Evolutionary conservation across 2,329 filamentous ascomycete species (phyloP).

Genomic region (Pseudogymnoascus sp.): DNA sequence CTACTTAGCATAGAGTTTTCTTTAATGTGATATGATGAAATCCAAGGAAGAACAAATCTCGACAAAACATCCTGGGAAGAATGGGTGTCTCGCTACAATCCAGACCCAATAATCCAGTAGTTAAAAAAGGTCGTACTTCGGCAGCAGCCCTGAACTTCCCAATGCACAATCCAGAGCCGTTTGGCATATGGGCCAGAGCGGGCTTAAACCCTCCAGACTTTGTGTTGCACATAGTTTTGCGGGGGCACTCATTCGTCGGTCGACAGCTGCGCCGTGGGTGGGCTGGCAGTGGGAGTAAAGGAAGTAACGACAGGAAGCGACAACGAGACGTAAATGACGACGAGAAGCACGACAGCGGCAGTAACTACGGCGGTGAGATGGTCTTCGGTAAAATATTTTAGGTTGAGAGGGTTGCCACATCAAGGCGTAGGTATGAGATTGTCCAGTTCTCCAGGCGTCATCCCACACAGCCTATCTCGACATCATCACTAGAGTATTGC

Average conservation of each 20-base stretch:
- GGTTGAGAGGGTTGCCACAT: background rate
- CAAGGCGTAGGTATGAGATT: too few species aligned
- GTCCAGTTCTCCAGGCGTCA: too few species aligned
- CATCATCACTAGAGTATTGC: too few species aligned
- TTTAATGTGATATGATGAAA: constrained; percentile 3
- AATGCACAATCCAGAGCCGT: background rate
- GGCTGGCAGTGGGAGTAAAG: background rate
- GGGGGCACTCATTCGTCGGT: background rate
- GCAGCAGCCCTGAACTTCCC: background rate
- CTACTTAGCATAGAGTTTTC: constrained; percentile 7
- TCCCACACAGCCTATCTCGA: too few species aligned
- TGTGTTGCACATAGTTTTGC: background rate
- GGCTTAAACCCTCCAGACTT: too few species aligned
- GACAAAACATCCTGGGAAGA: background rate
- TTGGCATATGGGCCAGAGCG: too few species aligned
- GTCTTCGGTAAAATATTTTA: background rate
- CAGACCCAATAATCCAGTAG: background rate
- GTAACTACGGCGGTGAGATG: background rate
- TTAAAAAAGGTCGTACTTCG: too few species aligned
- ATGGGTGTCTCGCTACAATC: background rate
- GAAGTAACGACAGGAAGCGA: background rate
- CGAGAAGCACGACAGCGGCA: background rate
- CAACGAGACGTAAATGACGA: background rate
- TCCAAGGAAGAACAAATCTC: background rate
- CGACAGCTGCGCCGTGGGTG: background rate